Evolutionary conservation across 768 basidiomycete species (phyloP).

Genomic region (Lentinula sp.): DNA sequence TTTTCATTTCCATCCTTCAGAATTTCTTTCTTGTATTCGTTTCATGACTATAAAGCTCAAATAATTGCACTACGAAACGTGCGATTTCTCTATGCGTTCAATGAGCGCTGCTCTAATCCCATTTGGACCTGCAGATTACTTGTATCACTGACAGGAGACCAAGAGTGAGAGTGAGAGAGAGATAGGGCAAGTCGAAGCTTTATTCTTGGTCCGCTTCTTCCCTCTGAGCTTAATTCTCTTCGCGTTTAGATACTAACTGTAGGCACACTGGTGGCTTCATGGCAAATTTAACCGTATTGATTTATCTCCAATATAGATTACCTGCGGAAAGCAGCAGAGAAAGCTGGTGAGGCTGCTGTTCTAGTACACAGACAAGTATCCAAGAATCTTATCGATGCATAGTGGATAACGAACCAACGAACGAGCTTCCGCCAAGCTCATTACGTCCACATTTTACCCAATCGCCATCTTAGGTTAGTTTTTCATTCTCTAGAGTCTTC

Average conservation of each 20-base stretch:
- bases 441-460: slow-evolving; percentile 4
- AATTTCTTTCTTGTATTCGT: slow-evolving; percentile 6
- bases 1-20: background rate
- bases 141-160: background rate
- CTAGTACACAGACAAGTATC: background rate
- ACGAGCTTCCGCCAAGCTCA: background rate
- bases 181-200: background rate
- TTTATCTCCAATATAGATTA: background rate
- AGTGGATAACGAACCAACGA: background rate
- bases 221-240: background rate
- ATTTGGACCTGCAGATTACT: background rate
- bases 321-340: background rate
- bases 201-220: background rate
- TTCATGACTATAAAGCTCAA: slow-evolving; percentile 2
- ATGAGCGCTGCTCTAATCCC: background rate
- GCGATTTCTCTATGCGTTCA: background rate
- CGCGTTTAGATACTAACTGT: background rate
- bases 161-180: background rate
- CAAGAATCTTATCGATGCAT: slow-evolving; percentile 1
- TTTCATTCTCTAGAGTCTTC: background rate
- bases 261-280: background rate
- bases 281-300: background rate
- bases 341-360: background rate
- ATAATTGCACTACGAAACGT: slow-evolving; percentile 1
- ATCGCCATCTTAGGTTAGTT: slow-evolving; percentile 1